A percentile compares a stretch with the other conserved stretches of the same genome.
Conservation (phyloP, 169 alveolate species). For the Plasmodium knowlesi region DNA sequence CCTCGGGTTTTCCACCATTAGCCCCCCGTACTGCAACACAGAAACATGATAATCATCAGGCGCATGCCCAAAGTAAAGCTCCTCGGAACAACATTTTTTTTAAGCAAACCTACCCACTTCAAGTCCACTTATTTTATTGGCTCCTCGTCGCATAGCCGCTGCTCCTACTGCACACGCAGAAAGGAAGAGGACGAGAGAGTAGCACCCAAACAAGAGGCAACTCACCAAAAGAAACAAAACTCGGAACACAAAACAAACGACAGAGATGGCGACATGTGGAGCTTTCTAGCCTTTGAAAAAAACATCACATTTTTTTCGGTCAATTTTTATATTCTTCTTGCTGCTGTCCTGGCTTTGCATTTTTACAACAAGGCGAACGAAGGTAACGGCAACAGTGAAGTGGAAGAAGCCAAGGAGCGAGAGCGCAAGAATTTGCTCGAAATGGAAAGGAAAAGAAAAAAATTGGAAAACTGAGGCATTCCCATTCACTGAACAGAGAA, state of each 20-base stretch:
- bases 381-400: not conserved
- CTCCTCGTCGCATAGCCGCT: not conserved
- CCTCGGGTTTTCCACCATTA: not conserved
- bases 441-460: slow-evolving; percentile 53
- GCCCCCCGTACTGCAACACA: not conserved
- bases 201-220: not conserved
- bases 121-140: not conserved
- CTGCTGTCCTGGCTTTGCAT: slow-evolving; percentile 49
- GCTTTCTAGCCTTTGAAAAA: slow-evolving; percentile 44
- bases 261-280: not conserved
- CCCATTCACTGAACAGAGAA: not conserved
- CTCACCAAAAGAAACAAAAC: not conserved
- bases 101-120: not conserved
- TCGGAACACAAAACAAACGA: slow-evolving; percentile 1
- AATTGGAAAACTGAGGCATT: not conserved
- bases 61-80: slow-evolving; percentile 3
- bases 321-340: slow-evolving; percentile 54
- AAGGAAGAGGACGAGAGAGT: slow-evolving; percentile 26
- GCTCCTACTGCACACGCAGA: slow-evolving; percentile 1
- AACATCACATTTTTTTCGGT: slow-evolving; percentile 58
- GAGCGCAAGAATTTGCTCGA: slow-evolving; percentile 39
- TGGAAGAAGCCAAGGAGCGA: slow-evolving; percentile 41
- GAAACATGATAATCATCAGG: not conserved
- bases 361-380: slow-evolving; percentile 48
- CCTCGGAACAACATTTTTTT: not conserved